These are phyloP conservation scores for Pseudoperonospora humuli DNA, from an alignment of 352 stramenopile species.

Conservation along the genomic window DNA sequence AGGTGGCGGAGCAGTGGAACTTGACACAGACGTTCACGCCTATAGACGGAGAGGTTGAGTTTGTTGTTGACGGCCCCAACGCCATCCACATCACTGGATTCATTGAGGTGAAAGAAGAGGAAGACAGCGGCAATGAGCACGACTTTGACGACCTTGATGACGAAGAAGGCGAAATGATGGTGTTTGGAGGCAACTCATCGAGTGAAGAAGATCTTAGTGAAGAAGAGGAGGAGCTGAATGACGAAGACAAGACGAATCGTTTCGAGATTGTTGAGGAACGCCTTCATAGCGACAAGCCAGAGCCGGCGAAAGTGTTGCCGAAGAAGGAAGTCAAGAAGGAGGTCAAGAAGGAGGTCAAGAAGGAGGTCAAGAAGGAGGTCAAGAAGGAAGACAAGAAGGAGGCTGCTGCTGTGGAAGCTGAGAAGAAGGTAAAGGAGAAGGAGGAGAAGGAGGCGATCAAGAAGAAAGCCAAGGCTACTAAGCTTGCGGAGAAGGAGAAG, in stretches of 20 bases:
- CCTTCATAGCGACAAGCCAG: constrained; percentile 34
- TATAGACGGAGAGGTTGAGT: constrained; percentile 62
- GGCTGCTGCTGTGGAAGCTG: constrained; percentile 21
- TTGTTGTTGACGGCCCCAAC: constrained; percentile 64
- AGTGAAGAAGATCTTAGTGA: constrained; percentile 28
- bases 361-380: constrained; percentile 20
- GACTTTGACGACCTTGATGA: constrained; percentile 38
- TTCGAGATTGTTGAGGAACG: constrained; percentile 78
- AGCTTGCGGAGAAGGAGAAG: constrained; percentile 35
- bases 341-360: constrained; percentile 18
- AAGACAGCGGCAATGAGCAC: constrained; percentile 53
- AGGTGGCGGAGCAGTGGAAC: constrained; percentile 65
- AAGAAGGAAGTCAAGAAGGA: constrained; percentile 35
- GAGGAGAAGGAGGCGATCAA: constrained; percentile 26
- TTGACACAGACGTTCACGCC: constrained; percentile 72
- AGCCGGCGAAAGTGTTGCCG: constrained; percentile 26
- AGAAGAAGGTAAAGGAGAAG: constrained; percentile 21
- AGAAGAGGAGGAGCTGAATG: constrained; percentile 35
- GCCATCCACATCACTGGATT: constrained; percentile 76
- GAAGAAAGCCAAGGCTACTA: constrained; percentile 25
- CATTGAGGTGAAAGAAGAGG: constrained; percentile 70
- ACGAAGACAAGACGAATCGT: constrained; percentile 35
- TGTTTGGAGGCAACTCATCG: constrained; percentile 32
- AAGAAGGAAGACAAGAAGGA: constrained; percentile 25
- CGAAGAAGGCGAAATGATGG: constrained; percentile 58